Evolutionary conservation across 768 basidiomycete genomes (phyloP).

Genomic region (Hygrocybe punicea): DNA sequence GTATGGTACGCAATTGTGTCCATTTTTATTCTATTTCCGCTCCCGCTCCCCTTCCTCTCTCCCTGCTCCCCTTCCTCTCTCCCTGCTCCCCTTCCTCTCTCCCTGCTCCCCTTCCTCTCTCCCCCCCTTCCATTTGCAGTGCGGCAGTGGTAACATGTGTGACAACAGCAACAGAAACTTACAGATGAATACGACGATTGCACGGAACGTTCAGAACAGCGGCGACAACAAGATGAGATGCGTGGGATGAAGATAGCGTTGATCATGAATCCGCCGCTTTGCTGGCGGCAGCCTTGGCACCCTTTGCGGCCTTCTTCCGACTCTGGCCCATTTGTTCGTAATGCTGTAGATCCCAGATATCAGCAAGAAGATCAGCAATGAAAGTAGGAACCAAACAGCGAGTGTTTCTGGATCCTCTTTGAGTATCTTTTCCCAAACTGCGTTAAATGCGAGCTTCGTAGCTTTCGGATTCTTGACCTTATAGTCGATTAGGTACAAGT

Average conservation of each 20-base stretch:
- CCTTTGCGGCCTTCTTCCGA: background rate
- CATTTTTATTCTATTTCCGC: background rate
- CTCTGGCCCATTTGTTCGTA: background rate
- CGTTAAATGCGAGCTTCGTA: background rate
- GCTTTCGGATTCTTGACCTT: background rate
- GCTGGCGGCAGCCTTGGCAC: background rate
- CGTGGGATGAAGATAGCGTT: background rate
- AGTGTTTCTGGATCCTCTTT: background rate
- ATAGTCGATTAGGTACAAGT: background rate
- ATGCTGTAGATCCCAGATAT: background rate
- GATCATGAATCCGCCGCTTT: background rate
- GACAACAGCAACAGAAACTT: background rate
- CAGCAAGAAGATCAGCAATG: background rate
- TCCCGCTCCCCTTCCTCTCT: background rate
- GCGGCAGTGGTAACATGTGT: background rate
- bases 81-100: background rate
- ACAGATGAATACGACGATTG: background rate
- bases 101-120: background rate
- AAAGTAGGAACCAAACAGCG: background rate
- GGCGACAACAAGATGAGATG: background rate
- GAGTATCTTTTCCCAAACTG: background rate
- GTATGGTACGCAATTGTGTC: background rate
- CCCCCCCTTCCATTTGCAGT: background rate
- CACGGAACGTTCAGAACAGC: background rate
- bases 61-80: background rate